Percentiles rank a stretch among this genome's conserved stretches.
These are phyloP conservation scores for Suillus decipiens DNA, from an alignment of 768 basidiomycete genomes.

Conservation along the genomic window DNA sequence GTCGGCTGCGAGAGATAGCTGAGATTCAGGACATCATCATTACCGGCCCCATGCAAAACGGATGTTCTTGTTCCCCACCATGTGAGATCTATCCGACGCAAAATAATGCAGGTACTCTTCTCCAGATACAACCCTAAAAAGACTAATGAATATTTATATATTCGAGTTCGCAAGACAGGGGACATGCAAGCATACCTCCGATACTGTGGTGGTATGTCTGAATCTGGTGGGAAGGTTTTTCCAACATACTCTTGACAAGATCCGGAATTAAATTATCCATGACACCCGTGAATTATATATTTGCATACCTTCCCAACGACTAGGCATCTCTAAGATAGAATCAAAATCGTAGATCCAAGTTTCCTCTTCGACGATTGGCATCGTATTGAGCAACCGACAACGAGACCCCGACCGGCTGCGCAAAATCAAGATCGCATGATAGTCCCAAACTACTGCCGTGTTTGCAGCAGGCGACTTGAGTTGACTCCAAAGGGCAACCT, in stretches of 20 bases:
- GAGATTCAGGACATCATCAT: constrained; percentile 5
- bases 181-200: constrained; percentile 42
- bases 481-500: constrained; percentile 72
- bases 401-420: constrained; percentile 30
- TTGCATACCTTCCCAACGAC: constrained; percentile 47
- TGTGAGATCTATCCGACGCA: constrained; percentile 76
- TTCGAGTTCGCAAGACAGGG: constrained; percentile 7
- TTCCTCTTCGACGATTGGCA: constrained; percentile 16
- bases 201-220: constrained; percentile 34
- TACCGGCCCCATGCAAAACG: constrained; percentile 15
- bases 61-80: constrained; percentile 45
- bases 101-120: constrained; percentile 55
- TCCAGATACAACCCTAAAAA: constrained; percentile 63
- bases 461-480: constrained; percentile 39
- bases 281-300: neutral
- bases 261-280: constrained; percentile 21
- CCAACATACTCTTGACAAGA: constrained; percentile 45
- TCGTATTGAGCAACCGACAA: constrained; percentile 6
- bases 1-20: constrained; percentile 9
- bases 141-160: constrained; percentile 36
- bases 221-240: constrained; percentile 43
- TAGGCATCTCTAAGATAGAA: constrained; percentile 52
- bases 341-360: constrained; percentile 76
- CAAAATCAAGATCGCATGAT: constrained; percentile 67
- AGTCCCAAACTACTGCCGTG: constrained; percentile 66